phyloP scores from a whole-genome alignment of 306 rosid species.

The Fagus crenata region DNA sequence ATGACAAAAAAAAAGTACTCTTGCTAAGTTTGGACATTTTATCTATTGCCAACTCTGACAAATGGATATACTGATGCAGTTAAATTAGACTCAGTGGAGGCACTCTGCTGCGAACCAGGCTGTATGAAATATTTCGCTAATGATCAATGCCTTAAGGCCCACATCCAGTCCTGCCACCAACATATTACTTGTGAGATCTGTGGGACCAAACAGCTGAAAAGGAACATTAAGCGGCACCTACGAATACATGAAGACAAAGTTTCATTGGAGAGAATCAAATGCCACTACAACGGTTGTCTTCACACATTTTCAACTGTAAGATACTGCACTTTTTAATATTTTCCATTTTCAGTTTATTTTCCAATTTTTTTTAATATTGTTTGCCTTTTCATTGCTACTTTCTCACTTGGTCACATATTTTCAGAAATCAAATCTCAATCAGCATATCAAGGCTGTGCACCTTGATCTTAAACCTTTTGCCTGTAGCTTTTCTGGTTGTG shows the following conservation, averaged over 20 bases:
- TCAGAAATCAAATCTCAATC: conserved; percentile 77
- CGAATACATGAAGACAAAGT: conserved; percentile 43
- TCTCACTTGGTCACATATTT: not conserved
- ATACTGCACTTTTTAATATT: not conserved
- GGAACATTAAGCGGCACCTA: conserved; percentile 72
- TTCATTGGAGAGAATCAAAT: conserved; percentile 39
- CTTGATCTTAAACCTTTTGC: conserved; percentile 51
- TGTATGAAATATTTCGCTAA: conserved; percentile 68
- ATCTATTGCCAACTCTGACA: conserved; percentile 14
- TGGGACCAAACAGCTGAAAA: conserved; percentile 62
- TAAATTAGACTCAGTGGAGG: conserved; percentile 62
- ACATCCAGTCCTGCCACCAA: conserved; percentile 65
- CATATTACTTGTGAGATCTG: conserved; percentile 58
- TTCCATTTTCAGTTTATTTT: not conserved
- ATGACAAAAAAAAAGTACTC: too few relatives aligned
- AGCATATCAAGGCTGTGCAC: conserved; percentile 77
- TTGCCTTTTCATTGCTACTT: not conserved
- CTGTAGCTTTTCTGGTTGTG: conserved; percentile 76
- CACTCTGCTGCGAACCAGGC: conserved; percentile 59
- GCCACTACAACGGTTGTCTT: conserved; percentile 52
- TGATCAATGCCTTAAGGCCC: conserved; percentile 55
- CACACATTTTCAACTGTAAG: conserved; percentile 62
- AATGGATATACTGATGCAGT: conserved; percentile 40
- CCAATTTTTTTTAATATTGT: not conserved
- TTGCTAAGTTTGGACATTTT: not conserved